A percentile compares a stretch with the other conserved stretches of the same genome.
These are phyloP conservation scores for Candida stauntonica DNA, from an alignment of 805 yeast species.

Conservation along the genomic window DNA sequence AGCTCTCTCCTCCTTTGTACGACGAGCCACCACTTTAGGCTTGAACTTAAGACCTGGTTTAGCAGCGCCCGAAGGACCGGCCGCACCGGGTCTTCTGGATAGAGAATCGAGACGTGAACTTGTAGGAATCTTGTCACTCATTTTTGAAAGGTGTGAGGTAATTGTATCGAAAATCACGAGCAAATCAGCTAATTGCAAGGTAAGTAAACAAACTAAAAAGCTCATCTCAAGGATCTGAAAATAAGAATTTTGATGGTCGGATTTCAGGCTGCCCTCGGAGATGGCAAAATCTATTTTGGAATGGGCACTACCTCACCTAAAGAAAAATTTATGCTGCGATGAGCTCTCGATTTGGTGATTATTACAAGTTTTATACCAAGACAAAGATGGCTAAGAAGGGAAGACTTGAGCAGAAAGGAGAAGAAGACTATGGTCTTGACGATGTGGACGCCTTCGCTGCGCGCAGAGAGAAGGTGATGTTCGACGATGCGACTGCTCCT, in stretches of 20 bases:
- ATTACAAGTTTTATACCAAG: too few relatives aligned
- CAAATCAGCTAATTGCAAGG: not conserved
- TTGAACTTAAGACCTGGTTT: conserved; percentile 68
- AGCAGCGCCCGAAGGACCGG: conserved; percentile 26
- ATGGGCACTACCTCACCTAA: too few relatives aligned
- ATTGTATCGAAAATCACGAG: not conserved
- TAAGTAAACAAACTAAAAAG: not conserved
- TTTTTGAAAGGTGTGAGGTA: not conserved
- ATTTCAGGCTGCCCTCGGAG: too few relatives aligned
- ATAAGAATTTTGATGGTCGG: too few relatives aligned
- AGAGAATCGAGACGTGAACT: conserved; percentile 35
- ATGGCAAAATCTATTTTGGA: too few relatives aligned
- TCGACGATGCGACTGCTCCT: conserved; percentile 50
- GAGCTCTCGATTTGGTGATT: too few relatives aligned
- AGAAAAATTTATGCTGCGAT: too few relatives aligned
- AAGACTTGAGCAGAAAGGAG: conserved; percentile 9
- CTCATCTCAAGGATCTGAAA: too few relatives aligned
- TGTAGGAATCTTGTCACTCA: conserved; percentile 25
- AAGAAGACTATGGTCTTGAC: conserved; percentile 45
- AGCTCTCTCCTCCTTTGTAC: conserved; percentile 79
- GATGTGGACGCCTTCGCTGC: conserved; percentile 69
- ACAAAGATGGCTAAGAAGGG: conserved; percentile 22
- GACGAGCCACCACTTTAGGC: conserved; percentile 84
- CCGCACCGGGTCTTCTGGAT: conserved; percentile 27
- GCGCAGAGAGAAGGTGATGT: conserved; percentile 50